A percentile compares a stretch with the other conserved stretches of the same genome.
Evolutionary conservation across 106 monocot species (phyloP).

Genomic region (Platanthera zijinensis): DNA sequence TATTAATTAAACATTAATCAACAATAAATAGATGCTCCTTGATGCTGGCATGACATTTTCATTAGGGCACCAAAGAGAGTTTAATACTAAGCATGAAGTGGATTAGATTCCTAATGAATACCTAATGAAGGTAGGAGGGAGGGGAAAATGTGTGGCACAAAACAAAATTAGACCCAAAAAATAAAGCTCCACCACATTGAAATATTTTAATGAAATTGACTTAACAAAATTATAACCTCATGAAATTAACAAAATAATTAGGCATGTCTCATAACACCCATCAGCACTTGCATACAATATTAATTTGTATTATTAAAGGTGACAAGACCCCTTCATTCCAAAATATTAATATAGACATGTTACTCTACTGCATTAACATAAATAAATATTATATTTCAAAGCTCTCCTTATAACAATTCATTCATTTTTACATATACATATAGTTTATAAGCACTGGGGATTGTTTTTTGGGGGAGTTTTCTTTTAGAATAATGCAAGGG

Average conservation of each 20-base stretch:
- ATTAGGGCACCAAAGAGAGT: not conserved
- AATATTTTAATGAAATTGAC: not conserved
- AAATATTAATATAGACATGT: not conserved
- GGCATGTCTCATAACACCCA: not conserved
- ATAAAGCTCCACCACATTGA: not conserved
- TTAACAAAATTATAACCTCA: not conserved
- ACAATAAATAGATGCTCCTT: not conserved
- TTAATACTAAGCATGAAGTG: not conserved
- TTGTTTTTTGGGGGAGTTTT: too few relatives aligned
- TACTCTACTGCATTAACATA: not conserved
- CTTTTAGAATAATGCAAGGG: too few relatives aligned
- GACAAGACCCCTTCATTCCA: not conserved
- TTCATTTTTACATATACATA: too few relatives aligned
- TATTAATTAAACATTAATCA: not conserved
- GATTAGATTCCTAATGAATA: not conserved
- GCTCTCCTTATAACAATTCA: too few relatives aligned
- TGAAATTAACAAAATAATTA: not conserved
- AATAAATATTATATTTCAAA: too few relatives aligned
- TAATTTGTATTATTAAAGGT: slow-evolving; percentile 1
- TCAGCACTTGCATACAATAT: not conserved
- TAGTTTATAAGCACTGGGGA: too few relatives aligned
- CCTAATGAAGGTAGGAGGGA: not conserved
- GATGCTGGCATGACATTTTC: not conserved
- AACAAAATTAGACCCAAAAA: not conserved
- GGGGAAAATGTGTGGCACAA: not conserved